A percentile compares a stretch with the other conserved stretches of the same genome.
These are phyloP conservation scores for Neonectria sp. DNA, from an alignment of 2,329 filamentous ascomycete species.

Conservation along the genomic window DNA sequence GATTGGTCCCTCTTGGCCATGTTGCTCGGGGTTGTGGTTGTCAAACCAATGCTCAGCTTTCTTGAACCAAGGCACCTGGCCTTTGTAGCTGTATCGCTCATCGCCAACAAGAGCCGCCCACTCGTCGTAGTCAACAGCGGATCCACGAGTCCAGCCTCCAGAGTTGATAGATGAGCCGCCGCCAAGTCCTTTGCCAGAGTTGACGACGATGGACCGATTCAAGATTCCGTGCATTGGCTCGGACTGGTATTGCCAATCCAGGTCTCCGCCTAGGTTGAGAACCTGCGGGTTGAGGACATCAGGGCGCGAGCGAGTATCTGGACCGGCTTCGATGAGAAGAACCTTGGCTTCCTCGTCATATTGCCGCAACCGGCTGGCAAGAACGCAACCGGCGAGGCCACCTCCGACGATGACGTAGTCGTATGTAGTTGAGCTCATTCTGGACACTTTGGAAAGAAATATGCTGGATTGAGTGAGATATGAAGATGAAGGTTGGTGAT, in stretches of 20 bases:
- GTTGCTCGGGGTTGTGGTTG: slow-evolving; percentile 51
- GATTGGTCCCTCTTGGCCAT: slow-evolving; percentile 57
- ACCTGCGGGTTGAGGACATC: slow-evolving; percentile 40
- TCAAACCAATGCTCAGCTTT: slow-evolving; percentile 55
- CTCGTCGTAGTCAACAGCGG: slow-evolving; percentile 60
- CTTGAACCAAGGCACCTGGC: slow-evolving; percentile 62
- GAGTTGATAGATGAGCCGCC: slow-evolving; percentile 28
- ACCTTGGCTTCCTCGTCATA: slow-evolving; percentile 46
- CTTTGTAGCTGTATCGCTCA: slow-evolving; percentile 61
- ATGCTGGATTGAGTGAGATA: background rate
- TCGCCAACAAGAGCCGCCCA: slow-evolving; percentile 57
- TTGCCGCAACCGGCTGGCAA: slow-evolving; percentile 50
- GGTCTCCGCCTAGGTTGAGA: slow-evolving; percentile 48
- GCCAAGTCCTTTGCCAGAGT: slow-evolving; percentile 56
- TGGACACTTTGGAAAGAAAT: background rate
- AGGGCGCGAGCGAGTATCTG: slow-evolving; percentile 40
- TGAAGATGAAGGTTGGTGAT: no score
- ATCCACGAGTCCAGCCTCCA: slow-evolving; percentile 60
- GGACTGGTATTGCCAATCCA: slow-evolving; percentile 55
- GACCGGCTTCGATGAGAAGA: slow-evolving; percentile 57
- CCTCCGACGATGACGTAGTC: slow-evolving; percentile 53
- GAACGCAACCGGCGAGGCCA: slow-evolving; percentile 52
- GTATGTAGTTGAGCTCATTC: slow-evolving; percentile 25
- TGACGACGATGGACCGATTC: slow-evolving; percentile 44
- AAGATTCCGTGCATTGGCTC: slow-evolving; percentile 48